Conservation (phyloP, 495 filamentous ascomycete genomes). For the Clohesyomyces aquaticus region DNA sequence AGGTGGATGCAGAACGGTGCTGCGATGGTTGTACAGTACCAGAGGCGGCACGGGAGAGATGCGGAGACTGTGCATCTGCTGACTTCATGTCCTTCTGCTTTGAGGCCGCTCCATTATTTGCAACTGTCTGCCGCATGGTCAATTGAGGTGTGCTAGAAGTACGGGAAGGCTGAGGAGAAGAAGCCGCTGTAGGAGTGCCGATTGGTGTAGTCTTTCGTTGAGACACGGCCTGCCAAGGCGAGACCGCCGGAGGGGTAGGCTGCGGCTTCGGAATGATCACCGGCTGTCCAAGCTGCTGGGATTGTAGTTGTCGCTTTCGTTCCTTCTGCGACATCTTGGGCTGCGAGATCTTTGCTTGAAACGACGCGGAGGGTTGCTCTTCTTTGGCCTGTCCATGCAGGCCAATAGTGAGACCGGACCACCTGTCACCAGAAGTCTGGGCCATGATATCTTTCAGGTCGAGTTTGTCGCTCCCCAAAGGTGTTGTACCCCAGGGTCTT, state of each 20-base stretch:
- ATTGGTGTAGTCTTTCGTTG: slow-evolving; percentile 29
- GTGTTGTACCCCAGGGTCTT: slow-evolving; percentile 65
- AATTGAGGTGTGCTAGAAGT: slow-evolving; percentile 55
- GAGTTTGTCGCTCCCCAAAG: slow-evolving; percentile 64
- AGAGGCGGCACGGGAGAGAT: slow-evolving; percentile 28
- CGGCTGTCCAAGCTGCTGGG: slow-evolving; percentile 52
- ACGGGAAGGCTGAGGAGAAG: slow-evolving; percentile 29
- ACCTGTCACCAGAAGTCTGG: slow-evolving; percentile 64
- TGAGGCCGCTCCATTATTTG: slow-evolving; percentile 51
- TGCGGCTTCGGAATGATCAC: slow-evolving; percentile 46
- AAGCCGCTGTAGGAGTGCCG: slow-evolving; percentile 27
- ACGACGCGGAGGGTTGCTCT: slow-evolving; percentile 35
- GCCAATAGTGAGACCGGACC: slow-evolving; percentile 74
- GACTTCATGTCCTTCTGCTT: no score
- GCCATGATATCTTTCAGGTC: slow-evolving; percentile 84
- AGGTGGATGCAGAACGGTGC: slow-evolving; percentile 21
- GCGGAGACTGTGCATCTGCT: slow-evolving; percentile 18
- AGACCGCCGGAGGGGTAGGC: slow-evolving; percentile 52
- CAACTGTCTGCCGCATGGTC: slow-evolving; percentile 66
- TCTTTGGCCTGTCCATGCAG: slow-evolving; percentile 55
- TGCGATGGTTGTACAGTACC: slow-evolving; percentile 21
- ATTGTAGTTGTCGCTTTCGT: slow-evolving; percentile 72
- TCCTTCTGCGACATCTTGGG: slow-evolving; percentile 91
- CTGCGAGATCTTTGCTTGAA: slow-evolving; percentile 71
- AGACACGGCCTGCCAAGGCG: slow-evolving; percentile 70